Conservation (phyloP, 2,329 filamentous ascomycete species). For the Fonsecaea pedrosoi region DNA sequence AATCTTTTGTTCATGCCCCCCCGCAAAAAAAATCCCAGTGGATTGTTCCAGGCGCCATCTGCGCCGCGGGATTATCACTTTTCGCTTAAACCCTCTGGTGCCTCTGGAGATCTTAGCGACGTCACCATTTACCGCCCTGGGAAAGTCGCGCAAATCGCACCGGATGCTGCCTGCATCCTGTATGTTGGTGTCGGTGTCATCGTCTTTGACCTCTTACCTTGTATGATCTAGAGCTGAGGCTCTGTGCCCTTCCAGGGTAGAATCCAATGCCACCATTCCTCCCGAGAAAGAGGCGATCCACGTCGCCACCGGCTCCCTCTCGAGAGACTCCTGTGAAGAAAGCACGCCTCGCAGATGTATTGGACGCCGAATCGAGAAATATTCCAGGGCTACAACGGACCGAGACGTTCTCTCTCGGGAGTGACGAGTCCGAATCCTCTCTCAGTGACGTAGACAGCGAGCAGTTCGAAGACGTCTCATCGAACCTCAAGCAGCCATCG, state of each 20-base stretch:
- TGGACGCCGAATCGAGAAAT: constrained; percentile 34
- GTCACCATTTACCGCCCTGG: constrained; percentile 26
- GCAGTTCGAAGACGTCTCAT: constrained; percentile 62
- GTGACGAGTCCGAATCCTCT: constrained; percentile 46
- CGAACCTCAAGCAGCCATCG: constrained; percentile 32
- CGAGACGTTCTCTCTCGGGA: constrained; percentile 33
- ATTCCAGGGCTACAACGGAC: constrained; percentile 22
- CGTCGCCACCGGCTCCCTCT: constrained; percentile 40
- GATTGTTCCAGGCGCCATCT: not conserved
- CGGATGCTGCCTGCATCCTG: constrained; percentile 1
- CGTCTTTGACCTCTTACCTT: not conserved
- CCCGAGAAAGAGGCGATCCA: constrained; percentile 51
- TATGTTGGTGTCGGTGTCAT: not conserved
- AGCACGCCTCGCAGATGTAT: constrained; percentile 36
- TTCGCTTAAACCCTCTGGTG: constrained; percentile 4
- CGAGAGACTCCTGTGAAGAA: constrained; percentile 41
- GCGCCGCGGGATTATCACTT: constrained; percentile 10
- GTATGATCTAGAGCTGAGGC: constrained; percentile 14
- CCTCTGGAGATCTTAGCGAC: constrained; percentile 14
- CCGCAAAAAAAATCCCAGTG: constrained; percentile 13
- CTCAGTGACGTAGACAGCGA: constrained; percentile 54
- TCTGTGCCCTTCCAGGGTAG: constrained; percentile 3
- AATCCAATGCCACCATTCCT: constrained; percentile 54
- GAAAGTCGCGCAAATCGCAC: constrained; percentile 16
- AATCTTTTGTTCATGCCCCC: not conserved